Evolutionary conservation across 306 rosid species (phyloP).

Genomic region (Glycine tomentella): DNA sequence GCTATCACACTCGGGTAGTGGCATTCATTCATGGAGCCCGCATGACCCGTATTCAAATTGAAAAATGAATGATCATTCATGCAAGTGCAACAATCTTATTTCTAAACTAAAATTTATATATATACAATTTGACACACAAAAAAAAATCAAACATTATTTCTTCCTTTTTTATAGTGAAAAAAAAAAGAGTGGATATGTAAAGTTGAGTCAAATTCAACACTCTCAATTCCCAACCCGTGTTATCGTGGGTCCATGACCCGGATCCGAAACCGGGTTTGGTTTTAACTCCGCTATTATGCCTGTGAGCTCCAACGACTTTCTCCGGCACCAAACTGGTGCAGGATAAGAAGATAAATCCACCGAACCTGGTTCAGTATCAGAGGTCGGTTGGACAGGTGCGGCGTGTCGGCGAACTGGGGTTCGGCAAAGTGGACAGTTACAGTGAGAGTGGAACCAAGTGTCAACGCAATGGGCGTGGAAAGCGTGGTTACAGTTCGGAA

Average conservation of each 20-base stretch:
- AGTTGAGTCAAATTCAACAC: too few species aligned
- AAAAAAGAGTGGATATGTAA: background rate
- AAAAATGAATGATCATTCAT: background rate
- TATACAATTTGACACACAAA: background rate
- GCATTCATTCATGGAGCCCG: background rate
- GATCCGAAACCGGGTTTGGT: background rate
- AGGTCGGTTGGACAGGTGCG: background rate
- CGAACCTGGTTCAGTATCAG: background rate
- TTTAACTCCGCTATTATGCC: conserved; percentile 13
- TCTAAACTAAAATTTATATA: background rate
- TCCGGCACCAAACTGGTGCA: conserved; percentile 38
- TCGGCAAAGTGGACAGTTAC: conserved; percentile 60
- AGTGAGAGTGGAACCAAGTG: conserved; percentile 55
- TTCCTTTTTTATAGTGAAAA: too few species aligned
- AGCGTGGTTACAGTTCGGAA: conserved; percentile 57
- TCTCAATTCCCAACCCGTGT: background rate
- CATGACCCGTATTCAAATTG: background rate
- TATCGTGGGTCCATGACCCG: background rate
- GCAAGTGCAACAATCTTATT: background rate
- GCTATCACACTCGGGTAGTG: background rate
- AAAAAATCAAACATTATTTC: too few species aligned
- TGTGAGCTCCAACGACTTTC: conserved; percentile 39
- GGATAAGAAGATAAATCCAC: background rate
- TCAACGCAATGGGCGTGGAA: conserved; percentile 59
- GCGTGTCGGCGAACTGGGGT: conserved; percentile 26